A percentile compares a stretch with the other conserved stretches of the same genome.
Conservation (phyloP, 2,329 filamentous ascomycete genomes). For the Annulohypoxylon truncatum region DNA sequence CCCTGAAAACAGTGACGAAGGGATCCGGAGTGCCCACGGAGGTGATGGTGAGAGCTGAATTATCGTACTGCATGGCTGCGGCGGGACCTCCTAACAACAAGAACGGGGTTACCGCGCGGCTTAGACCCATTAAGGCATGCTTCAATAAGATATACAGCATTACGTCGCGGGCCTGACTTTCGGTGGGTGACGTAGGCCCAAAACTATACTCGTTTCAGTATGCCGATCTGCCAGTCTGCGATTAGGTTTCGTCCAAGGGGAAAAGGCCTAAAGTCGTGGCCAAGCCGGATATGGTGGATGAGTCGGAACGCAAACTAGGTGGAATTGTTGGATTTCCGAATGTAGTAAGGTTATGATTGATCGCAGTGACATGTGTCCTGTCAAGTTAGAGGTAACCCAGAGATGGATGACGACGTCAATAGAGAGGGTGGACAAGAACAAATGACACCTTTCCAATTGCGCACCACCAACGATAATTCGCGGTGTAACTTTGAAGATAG, state of each 20-base stretch:
- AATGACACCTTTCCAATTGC: conserved; percentile 14
- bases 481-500: conserved; percentile 13
- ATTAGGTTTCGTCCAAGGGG: conserved; percentile 27
- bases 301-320: conserved; percentile 5
- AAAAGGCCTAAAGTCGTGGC: conserved; percentile 9
- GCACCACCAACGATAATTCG: conserved; percentile 1
- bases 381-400: background rate
- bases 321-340: conserved; percentile 1
- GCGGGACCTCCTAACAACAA: conserved; percentile 34
- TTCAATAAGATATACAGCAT: conserved; percentile 38
- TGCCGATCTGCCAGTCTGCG: conserved; percentile 26
- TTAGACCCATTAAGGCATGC: conserved; percentile 35
- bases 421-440: conserved; percentile 5
- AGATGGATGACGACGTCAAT: conserved; percentile 21
- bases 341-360: conserved; percentile 26
- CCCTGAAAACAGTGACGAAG: conserved; percentile 43
- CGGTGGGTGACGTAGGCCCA: conserved; percentile 25
- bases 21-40: conserved; percentile 48
- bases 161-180: background rate
- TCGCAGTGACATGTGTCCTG: background rate
- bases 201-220: conserved; percentile 29
- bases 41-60: conserved; percentile 49
- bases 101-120: conserved; percentile 39
- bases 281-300: background rate
- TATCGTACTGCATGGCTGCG: conserved; percentile 44